Conservation (phyloP, 2,329 filamentous ascomycete species). For the Penicillium sp. region DNA sequence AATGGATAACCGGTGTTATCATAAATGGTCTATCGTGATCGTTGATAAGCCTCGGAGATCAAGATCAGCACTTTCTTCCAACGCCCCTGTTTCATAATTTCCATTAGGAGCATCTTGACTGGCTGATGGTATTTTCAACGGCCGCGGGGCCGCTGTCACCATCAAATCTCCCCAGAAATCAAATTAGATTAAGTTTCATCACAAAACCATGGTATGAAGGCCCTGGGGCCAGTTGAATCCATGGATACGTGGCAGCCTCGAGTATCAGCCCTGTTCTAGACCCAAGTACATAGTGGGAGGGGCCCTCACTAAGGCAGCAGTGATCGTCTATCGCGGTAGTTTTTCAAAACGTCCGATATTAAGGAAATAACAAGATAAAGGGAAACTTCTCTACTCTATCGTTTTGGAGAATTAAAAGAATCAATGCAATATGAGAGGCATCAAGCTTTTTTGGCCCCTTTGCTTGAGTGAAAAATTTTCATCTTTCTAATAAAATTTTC, state of each 20-base stretch:
- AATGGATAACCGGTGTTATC: background rate
- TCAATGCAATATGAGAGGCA: background rate
- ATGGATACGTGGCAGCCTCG: background rate
- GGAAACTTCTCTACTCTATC: background rate
- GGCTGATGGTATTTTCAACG: background rate
- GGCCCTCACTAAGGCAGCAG: slow-evolving; percentile 9
- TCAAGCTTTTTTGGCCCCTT: background rate
- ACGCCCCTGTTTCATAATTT: background rate
- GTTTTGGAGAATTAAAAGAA: background rate
- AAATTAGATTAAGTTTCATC: slow-evolving; percentile 14
- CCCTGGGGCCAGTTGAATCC: background rate
- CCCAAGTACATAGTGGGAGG: no score
- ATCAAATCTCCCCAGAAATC: slow-evolving; percentile 13
- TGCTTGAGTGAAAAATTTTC: background rate
- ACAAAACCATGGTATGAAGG: slow-evolving; percentile 5
- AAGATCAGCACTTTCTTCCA: background rate
- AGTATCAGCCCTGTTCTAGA: no score
- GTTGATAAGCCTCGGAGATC: background rate
- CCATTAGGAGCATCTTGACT: background rate
- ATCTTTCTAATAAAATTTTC: no score
- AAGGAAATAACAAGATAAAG: background rate
- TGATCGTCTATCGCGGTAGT: slow-evolving; percentile 20
- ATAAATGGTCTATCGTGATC: background rate
- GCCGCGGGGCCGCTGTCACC: background rate
- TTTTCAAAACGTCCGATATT: slow-evolving; percentile 17